These are phyloP conservation scores for Soucietia sequanensis DNA, from an alignment of 805 yeast genomes.

Conservation along the genomic window DNA sequence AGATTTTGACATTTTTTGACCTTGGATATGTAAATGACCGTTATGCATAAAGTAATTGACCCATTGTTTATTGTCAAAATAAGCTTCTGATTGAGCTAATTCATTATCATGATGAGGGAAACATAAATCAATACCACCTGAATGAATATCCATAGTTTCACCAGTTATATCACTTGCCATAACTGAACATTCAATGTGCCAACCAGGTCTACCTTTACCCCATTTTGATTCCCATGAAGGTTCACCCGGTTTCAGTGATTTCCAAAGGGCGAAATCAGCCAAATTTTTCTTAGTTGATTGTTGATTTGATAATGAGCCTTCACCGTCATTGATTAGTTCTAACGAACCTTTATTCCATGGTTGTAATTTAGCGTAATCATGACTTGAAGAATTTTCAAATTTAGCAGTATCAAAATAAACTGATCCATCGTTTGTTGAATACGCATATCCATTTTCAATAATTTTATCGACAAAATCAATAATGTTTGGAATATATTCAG, in stretches of 20 bases:
- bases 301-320: constrained; percentile 69
- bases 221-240: constrained; percentile 95
- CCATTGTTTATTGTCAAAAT: constrained; percentile 89
- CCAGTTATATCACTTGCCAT: constrained; percentile 95
- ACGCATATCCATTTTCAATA: constrained; percentile 79
- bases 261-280: constrained; percentile 96
- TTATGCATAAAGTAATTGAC: constrained; percentile 94
- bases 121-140: constrained; percentile 96
- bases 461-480: constrained; percentile 74
- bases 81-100: constrained; percentile 95
- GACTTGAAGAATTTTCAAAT: constrained; percentile 70
- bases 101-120: constrained; percentile 99
- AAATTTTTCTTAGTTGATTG: constrained; percentile 64
- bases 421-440: constrained; percentile 80
- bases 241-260: constrained; percentile 94
- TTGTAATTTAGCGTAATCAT: constrained; percentile 91
- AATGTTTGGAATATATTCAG: constrained; percentile 94
- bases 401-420: constrained; percentile 92
- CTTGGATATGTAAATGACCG: constrained; percentile 97
- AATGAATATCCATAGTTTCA: constrained; percentile 82
- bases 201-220: constrained; percentile 98
- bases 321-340: constrained; percentile 89
- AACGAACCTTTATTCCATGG: constrained; percentile 96
- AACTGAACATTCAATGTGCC: constrained; percentile 99
- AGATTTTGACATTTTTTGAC: constrained; percentile 96